Evolutionary conservation across 495 filamentous ascomycete genomes (phyloP), one percentile per base, ranked within the genome.

Genomic region (Annulohypoxylon stygium): DNA sequence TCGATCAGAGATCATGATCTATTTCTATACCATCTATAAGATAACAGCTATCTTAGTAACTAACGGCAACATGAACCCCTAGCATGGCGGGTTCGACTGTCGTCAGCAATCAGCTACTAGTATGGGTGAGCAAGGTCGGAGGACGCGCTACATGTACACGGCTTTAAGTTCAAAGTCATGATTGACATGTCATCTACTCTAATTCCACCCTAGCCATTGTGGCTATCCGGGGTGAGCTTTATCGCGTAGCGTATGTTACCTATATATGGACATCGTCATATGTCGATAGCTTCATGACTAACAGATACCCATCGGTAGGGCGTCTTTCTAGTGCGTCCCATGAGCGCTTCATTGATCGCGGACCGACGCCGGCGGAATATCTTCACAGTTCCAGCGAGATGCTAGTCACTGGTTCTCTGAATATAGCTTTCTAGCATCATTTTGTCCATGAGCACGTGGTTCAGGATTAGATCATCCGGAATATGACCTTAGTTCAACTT

Each of bases 91-190:
- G 34, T 55, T 53, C 33, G 55, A 64, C 65, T 36, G 59, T 70
- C 73, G 69, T 75, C 73, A 75, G 73, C 73, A 72, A 72, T 60
- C 69, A 65, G 73, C 69, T 55, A 41, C 33, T 36, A 16, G 58
- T 55, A 41, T 61, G 43, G 61, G 50, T 43, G 65, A 71, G 39
- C 37, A 34, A 30, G 63, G 72, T 61, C 51, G 54, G 60, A 62
- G 43, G 43, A 37, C 39, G 57, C 8, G 26, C 51, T 63, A 61
- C 30, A 30, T n/a, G 12, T 14, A n/a, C 59, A 36, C 67, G 53
- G 53, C 37, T 65, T 66, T 18, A 34, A 53, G 43, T 62, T 64
- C 36, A 14, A 68, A 48, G 50, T 59, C 41, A 62, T 45, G 30
- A 26, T 54, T 47, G 59, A 66, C 51, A 14, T 37, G 36, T 61